phyloP scores from a whole-genome alignment of 2,329 filamentous ascomycete genomes.

The Diaporthe sp. region DNA sequence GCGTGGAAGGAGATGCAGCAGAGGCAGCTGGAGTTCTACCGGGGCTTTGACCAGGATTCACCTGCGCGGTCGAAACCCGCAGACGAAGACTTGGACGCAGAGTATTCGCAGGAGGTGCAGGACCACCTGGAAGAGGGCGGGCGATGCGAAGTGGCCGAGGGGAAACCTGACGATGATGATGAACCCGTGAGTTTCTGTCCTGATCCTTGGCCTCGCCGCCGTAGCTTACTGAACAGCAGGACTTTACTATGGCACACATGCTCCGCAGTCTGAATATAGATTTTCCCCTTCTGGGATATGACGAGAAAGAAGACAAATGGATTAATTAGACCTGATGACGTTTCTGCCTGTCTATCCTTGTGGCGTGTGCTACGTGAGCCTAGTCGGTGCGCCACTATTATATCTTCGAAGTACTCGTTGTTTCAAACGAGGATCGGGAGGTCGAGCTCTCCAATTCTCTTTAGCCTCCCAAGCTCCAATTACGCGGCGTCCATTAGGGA shows the following conservation, averaged over 20 bases:
- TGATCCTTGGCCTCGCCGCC: neutral
- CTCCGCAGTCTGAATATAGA: slow-evolving; percentile 41
- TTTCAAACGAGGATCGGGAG: no score
- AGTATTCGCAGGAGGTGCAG: neutral
- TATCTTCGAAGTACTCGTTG: no score
- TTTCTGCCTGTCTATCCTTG: neutral
- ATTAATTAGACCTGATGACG: neutral
- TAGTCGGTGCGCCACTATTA: no score
- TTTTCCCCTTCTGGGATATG: slow-evolving; percentile 35
- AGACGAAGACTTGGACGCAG: neutral
- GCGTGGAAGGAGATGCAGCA: slow-evolving; percentile 39
- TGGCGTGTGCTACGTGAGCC: neutral
- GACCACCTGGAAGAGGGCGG: neutral
- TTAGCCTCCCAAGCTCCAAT: no score
- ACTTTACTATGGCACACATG: slow-evolving; percentile 38
- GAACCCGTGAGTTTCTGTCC: slow-evolving; percentile 14
- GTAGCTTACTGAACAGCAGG: slow-evolving; percentile 29
- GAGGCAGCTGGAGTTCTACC: slow-evolving; percentile 40
- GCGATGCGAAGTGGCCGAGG: neutral
- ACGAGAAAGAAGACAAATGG: slow-evolving; percentile 40
- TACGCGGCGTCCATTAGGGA: no score
- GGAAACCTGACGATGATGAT: slow-evolving; percentile 1
- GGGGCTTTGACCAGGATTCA: slow-evolving; percentile 32
- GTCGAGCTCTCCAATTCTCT: no score
- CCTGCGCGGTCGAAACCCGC: neutral